Evolutionary conservation across 306 rosid species (phyloP).

Genomic region (Fagus crenata): DNA sequence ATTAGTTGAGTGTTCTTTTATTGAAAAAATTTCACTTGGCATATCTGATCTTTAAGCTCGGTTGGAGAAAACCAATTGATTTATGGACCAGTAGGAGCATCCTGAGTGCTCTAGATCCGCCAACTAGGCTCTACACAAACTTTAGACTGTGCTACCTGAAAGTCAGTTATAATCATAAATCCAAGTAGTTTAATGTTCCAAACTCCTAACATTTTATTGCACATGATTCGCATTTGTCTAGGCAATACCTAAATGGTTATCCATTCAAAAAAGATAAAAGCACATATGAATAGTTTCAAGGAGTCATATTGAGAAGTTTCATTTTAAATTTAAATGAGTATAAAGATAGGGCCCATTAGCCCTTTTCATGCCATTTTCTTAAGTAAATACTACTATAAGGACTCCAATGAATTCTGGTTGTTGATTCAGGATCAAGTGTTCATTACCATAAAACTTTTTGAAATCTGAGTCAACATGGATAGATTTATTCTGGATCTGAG

Average conservation of each 20-base stretch:
- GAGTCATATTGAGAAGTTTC: neutral
- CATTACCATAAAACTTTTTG: neutral
- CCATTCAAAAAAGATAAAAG: neutral
- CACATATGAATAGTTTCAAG: neutral
- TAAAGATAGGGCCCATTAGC: neutral
- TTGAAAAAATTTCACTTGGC: neutral
- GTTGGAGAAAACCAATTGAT: neutral
- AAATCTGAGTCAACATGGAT: neutral
- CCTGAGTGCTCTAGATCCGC: neutral
- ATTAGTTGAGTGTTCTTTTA: neutral
- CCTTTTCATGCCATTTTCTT: neutral
- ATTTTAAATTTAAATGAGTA: neutral
- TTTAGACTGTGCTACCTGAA: neutral
- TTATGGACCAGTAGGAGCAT: neutral
- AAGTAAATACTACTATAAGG: neutral
- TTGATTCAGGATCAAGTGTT: neutral
- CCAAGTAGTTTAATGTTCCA: neutral
- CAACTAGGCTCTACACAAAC: neutral
- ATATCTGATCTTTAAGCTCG: conserved; percentile 2
- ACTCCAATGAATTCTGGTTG: neutral
- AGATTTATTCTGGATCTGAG: neutral
- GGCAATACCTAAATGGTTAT: neutral
- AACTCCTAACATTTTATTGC: neutral
- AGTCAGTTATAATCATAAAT: neutral
- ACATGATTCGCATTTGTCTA: neutral